Conservation (phyloP, 2,329 filamentous ascomycete genomes). For the Penicillium expansum region DNA sequence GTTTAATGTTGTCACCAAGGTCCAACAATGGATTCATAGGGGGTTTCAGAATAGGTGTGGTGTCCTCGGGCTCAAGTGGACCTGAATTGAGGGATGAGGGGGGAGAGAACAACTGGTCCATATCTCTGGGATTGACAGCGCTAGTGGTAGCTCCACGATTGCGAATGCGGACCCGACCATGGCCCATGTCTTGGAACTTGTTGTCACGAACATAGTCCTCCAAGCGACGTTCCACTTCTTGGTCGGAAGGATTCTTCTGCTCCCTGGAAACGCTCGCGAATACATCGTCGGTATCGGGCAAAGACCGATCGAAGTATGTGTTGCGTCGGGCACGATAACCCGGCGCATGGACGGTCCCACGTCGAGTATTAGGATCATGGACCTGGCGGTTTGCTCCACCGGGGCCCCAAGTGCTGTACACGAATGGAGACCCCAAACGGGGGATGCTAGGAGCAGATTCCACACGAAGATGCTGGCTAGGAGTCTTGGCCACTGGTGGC, state of each 20-base stretch:
- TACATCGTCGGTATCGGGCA: constrained; percentile 50
- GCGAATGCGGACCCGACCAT: constrained; percentile 58
- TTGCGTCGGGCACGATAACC: constrained; percentile 50
- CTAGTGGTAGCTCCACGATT: constrained; percentile 62
- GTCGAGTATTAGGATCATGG: constrained; percentile 35
- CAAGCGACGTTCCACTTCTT: constrained; percentile 56
- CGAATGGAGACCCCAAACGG: constrained; percentile 50
- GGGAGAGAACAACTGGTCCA: constrained; percentile 56
- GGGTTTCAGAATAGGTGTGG: constrained; percentile 21
- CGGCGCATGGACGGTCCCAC: constrained; percentile 47
- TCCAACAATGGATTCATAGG: constrained; percentile 31
- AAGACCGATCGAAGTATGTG: constrained; percentile 53
- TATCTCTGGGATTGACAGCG: constrained; percentile 52
- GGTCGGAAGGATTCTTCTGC: constrained; percentile 50
- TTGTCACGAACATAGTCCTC: constrained; percentile 47
- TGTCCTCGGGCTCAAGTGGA: constrained; percentile 27
- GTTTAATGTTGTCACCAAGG: constrained; percentile 43
- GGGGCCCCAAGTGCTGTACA: constrained; percentile 51
- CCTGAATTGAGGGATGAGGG: constrained; percentile 37
- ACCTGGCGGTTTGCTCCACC: constrained; percentile 34
- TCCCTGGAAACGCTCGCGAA: constrained; percentile 42
- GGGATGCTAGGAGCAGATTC: constrained; percentile 27
- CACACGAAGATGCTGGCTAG: constrained; percentile 15
- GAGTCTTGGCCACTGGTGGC: constrained; percentile 1
- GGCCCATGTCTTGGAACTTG: constrained; percentile 47